Percentiles rank a stretch among this genome's conserved stretches.
These are phyloP conservation scores for Juglanconis oblonga DNA, from an alignment of 2,329 filamentous ascomycete species.

Conservation along the genomic window DNA sequence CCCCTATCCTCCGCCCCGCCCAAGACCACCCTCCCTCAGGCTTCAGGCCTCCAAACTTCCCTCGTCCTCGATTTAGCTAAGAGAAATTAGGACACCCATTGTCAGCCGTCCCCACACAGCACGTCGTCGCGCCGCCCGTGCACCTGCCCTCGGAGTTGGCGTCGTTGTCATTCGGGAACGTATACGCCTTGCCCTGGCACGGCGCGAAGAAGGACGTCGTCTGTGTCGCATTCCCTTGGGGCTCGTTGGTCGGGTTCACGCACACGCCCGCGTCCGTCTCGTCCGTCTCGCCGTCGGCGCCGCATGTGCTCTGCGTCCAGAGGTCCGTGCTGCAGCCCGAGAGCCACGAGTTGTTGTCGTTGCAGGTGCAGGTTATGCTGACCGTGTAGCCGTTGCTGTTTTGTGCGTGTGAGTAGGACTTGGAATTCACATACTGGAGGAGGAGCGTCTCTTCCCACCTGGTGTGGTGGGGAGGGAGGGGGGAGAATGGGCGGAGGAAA, in stretches of 20 bases:
- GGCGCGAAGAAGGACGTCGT: slow-evolving; percentile 10
- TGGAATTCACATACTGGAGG: too few relatives aligned
- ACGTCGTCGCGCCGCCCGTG: slow-evolving; percentile 5
- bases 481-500: not conserved
- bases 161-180: slow-evolving; percentile 10
- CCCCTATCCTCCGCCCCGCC: too few relatives aligned
- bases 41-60: too few relatives aligned
- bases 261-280: slow-evolving; percentile 4
- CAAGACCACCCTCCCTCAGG: too few relatives aligned
- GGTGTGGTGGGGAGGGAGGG: not conserved
- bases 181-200: slow-evolving; percentile 16
- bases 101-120: slow-evolving; percentile 6
- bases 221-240: not conserved
- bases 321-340: slow-evolving; percentile 16
- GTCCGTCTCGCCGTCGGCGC: not conserved
- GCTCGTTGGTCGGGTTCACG: slow-evolving; percentile 11
- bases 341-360: slow-evolving; percentile 4
- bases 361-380: slow-evolving; percentile 17
- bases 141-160: slow-evolving; percentile 15
- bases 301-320: slow-evolving; percentile 4
- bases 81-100: slow-evolving; percentile 7
- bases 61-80: too few relatives aligned
- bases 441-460: not conserved
- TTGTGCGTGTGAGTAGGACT: not conserved
- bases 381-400: slow-evolving; percentile 16